These are phyloP conservation scores for Colletotrichum theobromicola DNA, from an alignment of 2,329 filamentous ascomycete species.

Conservation along the genomic window DNA sequence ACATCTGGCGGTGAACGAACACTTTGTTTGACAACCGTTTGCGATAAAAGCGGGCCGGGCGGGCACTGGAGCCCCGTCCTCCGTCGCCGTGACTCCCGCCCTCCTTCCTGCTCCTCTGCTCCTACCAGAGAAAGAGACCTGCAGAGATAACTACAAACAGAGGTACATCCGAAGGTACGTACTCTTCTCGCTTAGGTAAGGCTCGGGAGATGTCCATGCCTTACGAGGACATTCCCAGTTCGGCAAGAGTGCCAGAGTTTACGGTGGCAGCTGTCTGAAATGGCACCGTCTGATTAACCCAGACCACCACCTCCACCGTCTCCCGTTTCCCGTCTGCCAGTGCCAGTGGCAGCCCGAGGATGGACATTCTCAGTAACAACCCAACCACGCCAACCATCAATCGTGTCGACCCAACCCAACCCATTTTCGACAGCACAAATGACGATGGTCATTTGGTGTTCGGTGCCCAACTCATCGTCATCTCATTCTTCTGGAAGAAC, in stretches of 20 bases:
- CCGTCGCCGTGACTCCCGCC: not conserved
- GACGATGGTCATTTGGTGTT: not conserved
- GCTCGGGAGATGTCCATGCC: not conserved
- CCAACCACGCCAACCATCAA: not conserved
- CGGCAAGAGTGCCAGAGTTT: not conserved
- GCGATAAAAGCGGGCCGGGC: not conserved
- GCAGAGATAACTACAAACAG: too few species aligned
- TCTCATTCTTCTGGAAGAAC: not conserved
- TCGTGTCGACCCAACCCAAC: not conserved
- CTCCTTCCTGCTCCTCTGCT: not conserved
- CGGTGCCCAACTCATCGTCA: constrained; percentile 9
- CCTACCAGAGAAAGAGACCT: too few species aligned
- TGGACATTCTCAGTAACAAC: not conserved
- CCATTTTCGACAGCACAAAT: not conserved
- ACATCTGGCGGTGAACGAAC: constrained; percentile 16
- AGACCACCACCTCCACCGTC: not conserved
- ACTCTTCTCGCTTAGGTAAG: not conserved
- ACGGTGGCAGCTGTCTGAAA: not conserved
- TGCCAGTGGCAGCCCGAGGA: not conserved
- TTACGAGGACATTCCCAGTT: not conserved
- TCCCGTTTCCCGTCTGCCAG: not conserved
- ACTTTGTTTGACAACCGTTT: constrained; percentile 13
- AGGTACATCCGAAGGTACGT: not conserved
- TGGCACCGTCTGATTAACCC: constrained; percentile 11
- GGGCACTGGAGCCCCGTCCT: not conserved